Evolutionary conservation across 1,139 yeast species (phyloP).

Genomic region (Keqinozyma sinolaborantium): DNA sequence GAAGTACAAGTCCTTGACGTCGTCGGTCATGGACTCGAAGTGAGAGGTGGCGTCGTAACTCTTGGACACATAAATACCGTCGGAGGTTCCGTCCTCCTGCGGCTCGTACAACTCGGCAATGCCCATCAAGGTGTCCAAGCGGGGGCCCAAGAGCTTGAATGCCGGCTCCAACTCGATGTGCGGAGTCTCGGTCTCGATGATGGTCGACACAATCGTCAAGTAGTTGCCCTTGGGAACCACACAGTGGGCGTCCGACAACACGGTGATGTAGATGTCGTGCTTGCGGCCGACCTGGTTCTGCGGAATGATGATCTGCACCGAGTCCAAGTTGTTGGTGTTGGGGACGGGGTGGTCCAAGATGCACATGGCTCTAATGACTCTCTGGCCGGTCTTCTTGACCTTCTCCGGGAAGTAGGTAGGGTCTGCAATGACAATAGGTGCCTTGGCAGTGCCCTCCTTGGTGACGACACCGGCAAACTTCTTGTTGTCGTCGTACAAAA

Average conservation of each 20-base stretch:
- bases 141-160: slow-evolving; percentile 78
- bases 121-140: slow-evolving; percentile 90
- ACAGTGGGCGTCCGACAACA: slow-evolving; percentile 84
- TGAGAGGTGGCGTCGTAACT: slow-evolving; percentile 95
- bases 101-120: slow-evolving; percentile 93
- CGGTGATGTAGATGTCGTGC: slow-evolving; percentile 92
- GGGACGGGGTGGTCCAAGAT: slow-evolving; percentile 88
- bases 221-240: slow-evolving; percentile 89
- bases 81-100: slow-evolving; percentile 71
- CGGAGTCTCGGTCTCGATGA: slow-evolving; percentile 91
- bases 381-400: slow-evolving; percentile 80
- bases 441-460: slow-evolving; percentile 87
- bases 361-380: slow-evolving; percentile 93
- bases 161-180: slow-evolving; percentile 94
- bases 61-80: slow-evolving; percentile 77
- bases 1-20: slow-evolving; percentile 88
- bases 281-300: slow-evolving; percentile 94
- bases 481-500: slow-evolving; percentile 61
- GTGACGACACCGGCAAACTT: slow-evolving; percentile 84
- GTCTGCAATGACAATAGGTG: slow-evolving; percentile 94
- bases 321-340: slow-evolving; percentile 77
- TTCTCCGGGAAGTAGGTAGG: slow-evolving; percentile 96
- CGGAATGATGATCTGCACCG: slow-evolving; percentile 91
- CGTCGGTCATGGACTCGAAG: slow-evolving; percentile 95
- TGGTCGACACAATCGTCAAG: slow-evolving; percentile 90